Base-by-base conservation (phyloP, 768 basidiomycete species). In the Leccinum truebloodii region DNA sequence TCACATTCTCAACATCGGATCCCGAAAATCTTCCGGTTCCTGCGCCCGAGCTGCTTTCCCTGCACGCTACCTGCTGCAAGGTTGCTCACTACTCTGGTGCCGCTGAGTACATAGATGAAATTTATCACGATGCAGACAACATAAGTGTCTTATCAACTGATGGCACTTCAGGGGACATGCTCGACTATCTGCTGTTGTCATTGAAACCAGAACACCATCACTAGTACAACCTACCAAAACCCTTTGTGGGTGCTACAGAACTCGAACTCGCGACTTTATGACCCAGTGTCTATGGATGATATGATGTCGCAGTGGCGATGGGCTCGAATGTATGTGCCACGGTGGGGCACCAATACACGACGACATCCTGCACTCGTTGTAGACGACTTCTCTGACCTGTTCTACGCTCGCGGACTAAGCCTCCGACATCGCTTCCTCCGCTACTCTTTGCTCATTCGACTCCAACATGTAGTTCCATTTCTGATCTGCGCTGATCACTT, bases 1-100 rank as follows among this genome's bases (percentile, higher is more conserved):
- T n/a, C n/a, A n/a, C n/a, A n/a, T n/a, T n/a, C n/a, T n/a, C n/a
- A 1, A 52, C 61, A 3, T 8, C 48, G 1, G 52, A 63, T 54
- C 55, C 55, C 7, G 26, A 46, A 16, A 3, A 57, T 39, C 55
- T 67, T 58, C 66, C 65, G 2, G 55, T 66, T n/a, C 65, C 69
- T 34, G 32, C 48, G 2, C 46, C 48, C 0, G 46, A 63, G 26
- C 50, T 63, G 20, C 61, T 71, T 30, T 60, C 56, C 24, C 18
- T 69, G 28, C 68, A 71, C 52, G 65, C 69, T 8, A 61, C 63
- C 39, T 71, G 68, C 54, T 63, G 56, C 39, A 65, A 70, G 56
- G 69, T 71, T 30, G 66, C 68, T n/a, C 63, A 71, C 48, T 35
- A 69, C 6, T 69, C 71, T 10, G 70, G 68, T 44, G 62, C 69